These are phyloP conservation scores for Prinsepia uniflora DNA, from an alignment of 306 rosid genomes.

Conservation along the genomic window DNA sequence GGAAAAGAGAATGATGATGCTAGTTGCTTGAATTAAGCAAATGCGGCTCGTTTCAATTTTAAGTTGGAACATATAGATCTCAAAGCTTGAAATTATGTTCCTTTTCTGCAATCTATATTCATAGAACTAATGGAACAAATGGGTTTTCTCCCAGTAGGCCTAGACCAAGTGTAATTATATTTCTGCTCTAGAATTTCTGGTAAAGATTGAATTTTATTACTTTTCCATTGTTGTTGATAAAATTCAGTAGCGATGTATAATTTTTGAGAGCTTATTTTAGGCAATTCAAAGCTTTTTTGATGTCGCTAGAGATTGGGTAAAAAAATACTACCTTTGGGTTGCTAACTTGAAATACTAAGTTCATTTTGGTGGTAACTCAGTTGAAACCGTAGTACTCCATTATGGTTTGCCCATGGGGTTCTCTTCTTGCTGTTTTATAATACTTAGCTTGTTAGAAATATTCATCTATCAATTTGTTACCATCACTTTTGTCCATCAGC, in stretches of 20 bases:
- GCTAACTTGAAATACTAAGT: background rate
- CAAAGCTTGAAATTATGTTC: background rate
- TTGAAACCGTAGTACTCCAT: background rate
- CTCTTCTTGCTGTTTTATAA: background rate
- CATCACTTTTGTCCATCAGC: background rate
- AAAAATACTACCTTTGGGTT: background rate
- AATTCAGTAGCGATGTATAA: background rate
- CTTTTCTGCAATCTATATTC: background rate
- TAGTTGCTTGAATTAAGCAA: background rate
- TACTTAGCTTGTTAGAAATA: background rate
- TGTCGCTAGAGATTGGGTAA: background rate
- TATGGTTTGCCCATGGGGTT: background rate
- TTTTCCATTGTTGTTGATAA: background rate
- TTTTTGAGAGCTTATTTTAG: background rate
- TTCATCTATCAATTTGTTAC: background rate
- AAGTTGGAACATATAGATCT: background rate
- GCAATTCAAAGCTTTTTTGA: background rate
- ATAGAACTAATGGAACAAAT: background rate
- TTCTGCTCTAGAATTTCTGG: background rate
- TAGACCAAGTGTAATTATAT: background rate
- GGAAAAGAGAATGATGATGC: background rate
- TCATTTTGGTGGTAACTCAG: background rate
- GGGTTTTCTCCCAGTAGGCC: background rate
- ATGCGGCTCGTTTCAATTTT: background rate
- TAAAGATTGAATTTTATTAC: background rate